Evolutionary conservation across 495 filamentous ascomycete genomes (phyloP).

Genomic region (Cladorrhinum samala): DNA sequence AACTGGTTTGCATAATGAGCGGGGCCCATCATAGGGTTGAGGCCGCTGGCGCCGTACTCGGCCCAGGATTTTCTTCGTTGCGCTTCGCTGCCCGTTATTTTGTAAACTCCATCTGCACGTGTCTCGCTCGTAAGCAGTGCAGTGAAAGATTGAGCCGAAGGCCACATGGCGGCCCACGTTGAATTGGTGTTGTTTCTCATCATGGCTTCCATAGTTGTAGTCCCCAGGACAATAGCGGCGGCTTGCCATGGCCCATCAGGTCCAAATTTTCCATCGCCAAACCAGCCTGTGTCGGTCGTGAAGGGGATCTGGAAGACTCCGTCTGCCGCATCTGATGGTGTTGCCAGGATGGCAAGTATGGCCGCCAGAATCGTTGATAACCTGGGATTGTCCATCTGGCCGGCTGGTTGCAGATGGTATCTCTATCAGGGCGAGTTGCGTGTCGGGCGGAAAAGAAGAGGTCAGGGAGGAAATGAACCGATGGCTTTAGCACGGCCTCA

Average conservation of each 20-base stretch:
- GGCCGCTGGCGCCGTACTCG: not conserved
- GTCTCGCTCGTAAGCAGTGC: not conserved
- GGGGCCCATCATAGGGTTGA: not conserved
- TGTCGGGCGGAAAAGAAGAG: no score
- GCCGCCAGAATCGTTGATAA: not conserved
- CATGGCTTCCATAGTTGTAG: not conserved
- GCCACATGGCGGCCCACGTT: not conserved
- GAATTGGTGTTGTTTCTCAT: not conserved
- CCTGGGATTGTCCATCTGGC: not conserved
- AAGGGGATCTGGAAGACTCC: not conserved
- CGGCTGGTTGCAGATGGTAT: not conserved
- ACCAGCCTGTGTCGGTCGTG: not conserved
- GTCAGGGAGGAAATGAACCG: no score
- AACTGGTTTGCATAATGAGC: not conserved
- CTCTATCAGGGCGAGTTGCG: no score
- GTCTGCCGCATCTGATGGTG: not conserved
- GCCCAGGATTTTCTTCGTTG: not conserved
- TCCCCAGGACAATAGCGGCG: not conserved
- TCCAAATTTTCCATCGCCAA: not conserved
- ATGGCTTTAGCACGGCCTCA: no score
- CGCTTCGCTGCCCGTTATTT: not conserved
- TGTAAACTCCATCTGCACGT: not conserved
- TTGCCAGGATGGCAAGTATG: not conserved
- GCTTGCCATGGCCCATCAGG: not conserved
- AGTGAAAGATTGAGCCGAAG: not conserved